Conservation (phyloP, 2,329 filamentous ascomycete genomes). For the Colletotrichum eremochloae region DNA sequence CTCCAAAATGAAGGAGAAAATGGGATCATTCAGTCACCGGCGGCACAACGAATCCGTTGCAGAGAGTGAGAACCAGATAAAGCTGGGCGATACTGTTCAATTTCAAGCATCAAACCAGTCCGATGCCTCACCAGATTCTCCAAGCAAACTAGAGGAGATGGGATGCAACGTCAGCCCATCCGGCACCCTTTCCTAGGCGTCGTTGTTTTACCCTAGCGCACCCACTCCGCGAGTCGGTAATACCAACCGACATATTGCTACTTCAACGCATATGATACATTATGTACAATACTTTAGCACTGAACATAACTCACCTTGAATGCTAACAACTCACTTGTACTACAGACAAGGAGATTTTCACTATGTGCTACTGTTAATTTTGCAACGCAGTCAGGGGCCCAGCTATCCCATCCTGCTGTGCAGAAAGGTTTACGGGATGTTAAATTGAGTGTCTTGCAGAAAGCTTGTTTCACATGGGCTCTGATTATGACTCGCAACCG, state of each 20-base stretch:
- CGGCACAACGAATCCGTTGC: neutral
- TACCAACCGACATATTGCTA: neutral
- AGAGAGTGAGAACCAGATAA: neutral
- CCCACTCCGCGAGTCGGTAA: neutral
- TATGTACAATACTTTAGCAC: neutral
- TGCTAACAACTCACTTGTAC: neutral
- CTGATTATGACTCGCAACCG: neutral
- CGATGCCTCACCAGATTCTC: neutral
- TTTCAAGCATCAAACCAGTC: neutral
- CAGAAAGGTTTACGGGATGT: neutral
- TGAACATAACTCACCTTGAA: neutral
- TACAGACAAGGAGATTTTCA: neutral
- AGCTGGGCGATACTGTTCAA: neutral
- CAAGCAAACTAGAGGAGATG: neutral
- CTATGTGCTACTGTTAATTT: neutral
- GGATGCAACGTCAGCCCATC: neutral
- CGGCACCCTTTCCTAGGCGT: neutral
- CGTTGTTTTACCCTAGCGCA: neutral
- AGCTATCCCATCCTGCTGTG: too few relatives aligned
- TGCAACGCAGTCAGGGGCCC: neutral
- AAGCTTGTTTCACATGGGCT: neutral
- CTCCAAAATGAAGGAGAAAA: neutral
- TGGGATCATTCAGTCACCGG: neutral
- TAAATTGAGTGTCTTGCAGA: neutral
- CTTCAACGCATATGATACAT: neutral